Evolutionary conservation across 257 asterid species (phyloP).

Genomic region (Ophiorrhiza pumila): DNA sequence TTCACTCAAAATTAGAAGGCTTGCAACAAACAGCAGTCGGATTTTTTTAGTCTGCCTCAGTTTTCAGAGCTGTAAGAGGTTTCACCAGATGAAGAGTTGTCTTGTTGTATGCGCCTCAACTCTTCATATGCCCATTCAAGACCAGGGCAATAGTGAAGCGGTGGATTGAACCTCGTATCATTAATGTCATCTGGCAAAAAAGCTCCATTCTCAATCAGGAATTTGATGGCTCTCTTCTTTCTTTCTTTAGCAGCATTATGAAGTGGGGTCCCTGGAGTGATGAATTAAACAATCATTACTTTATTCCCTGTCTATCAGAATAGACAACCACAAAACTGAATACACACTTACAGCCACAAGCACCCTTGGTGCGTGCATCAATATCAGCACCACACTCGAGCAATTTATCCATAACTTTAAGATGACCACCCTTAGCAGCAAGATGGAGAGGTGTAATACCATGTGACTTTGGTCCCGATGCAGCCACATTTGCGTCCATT

Average conservation of each 20-base stretch:
- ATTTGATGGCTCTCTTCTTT: conserved; percentile 74
- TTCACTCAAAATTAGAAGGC: background rate
- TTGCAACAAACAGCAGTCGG: background rate
- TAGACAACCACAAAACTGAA: background rate
- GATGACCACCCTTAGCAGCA: conserved; percentile 97
- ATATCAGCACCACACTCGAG: conserved; percentile 88
- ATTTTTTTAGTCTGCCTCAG: conserved; percentile 28
- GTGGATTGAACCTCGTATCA: conserved; percentile 96
- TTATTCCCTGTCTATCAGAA: background rate
- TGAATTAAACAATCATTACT: background rate
- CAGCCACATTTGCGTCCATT: conserved; percentile 79
- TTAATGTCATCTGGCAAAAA: conserved; percentile 81
- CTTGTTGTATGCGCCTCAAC: conserved; percentile 62
- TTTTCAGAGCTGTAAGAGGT: conserved; percentile 69
- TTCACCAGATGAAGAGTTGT: conserved; percentile 67
- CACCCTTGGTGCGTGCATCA: conserved; percentile 96
- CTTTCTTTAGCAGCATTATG: conserved; percentile 95
- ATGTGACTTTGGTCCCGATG: conserved; percentile 86
- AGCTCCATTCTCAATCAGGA: conserved; percentile 83
- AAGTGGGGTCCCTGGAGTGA: conserved; percentile 89
- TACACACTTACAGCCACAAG: conserved; percentile 77
- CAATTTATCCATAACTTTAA: conserved; percentile 81
- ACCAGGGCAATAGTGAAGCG: conserved; percentile 91
- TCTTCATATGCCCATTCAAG: conserved; percentile 99
- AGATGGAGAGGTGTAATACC: conserved; percentile 98